These are phyloP conservation scores for Teratosphaeria gauchensis DNA, from an alignment of 2,329 filamentous ascomycete genomes.

Conservation along the genomic window DNA sequence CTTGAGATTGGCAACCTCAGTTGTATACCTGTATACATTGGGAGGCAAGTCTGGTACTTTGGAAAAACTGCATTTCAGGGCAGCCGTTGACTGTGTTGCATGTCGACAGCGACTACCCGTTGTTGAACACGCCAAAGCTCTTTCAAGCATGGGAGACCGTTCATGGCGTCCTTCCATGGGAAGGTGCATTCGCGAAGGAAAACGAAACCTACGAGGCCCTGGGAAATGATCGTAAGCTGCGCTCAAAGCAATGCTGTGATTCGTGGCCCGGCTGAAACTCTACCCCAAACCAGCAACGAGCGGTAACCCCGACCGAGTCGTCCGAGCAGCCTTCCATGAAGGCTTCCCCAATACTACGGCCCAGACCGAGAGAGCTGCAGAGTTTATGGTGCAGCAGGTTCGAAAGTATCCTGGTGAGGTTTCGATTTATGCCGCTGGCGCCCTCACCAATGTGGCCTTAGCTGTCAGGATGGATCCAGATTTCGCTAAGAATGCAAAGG, in stretches of 20 bases:
- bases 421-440: conserved; percentile 38
- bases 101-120: conserved; percentile 33
- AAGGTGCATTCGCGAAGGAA: conserved; percentile 37
- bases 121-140: conserved; percentile 37
- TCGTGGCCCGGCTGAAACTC: not conserved
- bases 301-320: conserved; percentile 35
- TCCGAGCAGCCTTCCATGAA: conserved; percentile 34
- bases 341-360: conserved; percentile 39
- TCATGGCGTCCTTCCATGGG: conserved; percentile 36
- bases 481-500: conserved; percentile 39
- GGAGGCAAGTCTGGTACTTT: conserved; percentile 10
- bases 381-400: conserved; percentile 38
- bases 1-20: conserved; percentile 38
- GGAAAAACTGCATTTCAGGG: not conserved
- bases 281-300: conserved; percentile 10
- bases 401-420: conserved; percentile 42
- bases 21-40: conserved; percentile 41
- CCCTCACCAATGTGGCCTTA: conserved; percentile 42
- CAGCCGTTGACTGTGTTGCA: not conserved
- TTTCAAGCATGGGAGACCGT: conserved; percentile 36
- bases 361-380: conserved; percentile 31
- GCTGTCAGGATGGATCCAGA: conserved; percentile 37
- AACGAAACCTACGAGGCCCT: conserved; percentile 34
- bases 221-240: conserved; percentile 36
- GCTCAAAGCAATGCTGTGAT: not conserved